Evolutionary conservation across 768 basidiomycete species (phyloP), one percentile per base, ranked within the genome.

Genomic region (Xerocomellus intermedius): DNA sequence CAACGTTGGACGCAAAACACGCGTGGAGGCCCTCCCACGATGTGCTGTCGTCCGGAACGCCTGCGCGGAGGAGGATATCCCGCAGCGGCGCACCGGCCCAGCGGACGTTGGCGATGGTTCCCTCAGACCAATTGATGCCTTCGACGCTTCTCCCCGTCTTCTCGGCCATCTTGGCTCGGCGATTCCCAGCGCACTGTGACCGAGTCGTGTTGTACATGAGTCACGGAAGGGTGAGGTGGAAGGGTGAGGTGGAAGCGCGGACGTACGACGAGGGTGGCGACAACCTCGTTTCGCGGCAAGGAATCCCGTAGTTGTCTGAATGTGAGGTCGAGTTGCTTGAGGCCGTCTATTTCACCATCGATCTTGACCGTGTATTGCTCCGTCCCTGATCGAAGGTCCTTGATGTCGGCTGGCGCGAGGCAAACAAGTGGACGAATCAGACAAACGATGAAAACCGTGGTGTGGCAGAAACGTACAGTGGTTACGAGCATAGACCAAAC

Each of bases 401-500:
- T 61, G 50, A 74, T 64, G 19, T 61, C 69, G 16, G 73, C 73
- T 57, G 26, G 26, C 26, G 5, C n/a, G n/a, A n/a, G n/a, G n/a
- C 26, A 3, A 26, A 6, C 26, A 6, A 24, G 37, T n/a, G 36
- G 41, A 8, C 9, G 8, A 24, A 36, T 57, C 44, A 62, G 59
- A 32, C 2, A 17, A 42, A 32, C 14, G 43, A 63, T 12, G 21
- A 41, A 30, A 32, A 17, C n/a, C 17, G 41, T 47, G 14, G 7
- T 26, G 26, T 26, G 26, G 5, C 5, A 26, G 26, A 6, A 26
- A 82, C 53, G 77, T 78, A 42, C 87, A 82, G 61, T 90, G 88
- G 62, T 90, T 90, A 33, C 89, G 82, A 55, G 82, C 82, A 62
- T 87, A 91, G 10, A 84, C 75, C n/a, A 85, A 74, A 42, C 79